phyloP scores from a whole-genome alignment of 2,329 filamentous ascomycete genomes.

The Salinomyces thailandicus region DNA sequence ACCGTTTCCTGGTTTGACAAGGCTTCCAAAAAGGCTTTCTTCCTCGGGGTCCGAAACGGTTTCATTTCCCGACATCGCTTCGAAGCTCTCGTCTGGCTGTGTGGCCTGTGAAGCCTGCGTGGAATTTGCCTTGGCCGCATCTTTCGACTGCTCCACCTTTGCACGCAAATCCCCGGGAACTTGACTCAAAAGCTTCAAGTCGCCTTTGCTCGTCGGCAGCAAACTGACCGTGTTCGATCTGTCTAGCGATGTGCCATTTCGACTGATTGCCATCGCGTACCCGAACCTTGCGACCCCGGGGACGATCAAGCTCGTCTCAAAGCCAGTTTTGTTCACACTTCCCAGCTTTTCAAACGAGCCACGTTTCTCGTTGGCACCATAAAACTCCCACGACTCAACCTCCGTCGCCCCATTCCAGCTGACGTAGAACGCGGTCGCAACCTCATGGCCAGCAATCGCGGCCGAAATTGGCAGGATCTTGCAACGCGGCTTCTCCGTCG shows the following conservation, averaged over 20 bases:
- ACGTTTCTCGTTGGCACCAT: neutral
- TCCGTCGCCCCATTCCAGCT: constrained; percentile 5
- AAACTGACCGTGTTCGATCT: neutral
- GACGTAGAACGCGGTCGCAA: constrained; percentile 2
- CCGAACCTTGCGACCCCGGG: neutral
- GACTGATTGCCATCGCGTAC: neutral
- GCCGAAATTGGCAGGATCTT: neutral
- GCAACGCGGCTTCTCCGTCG: neutral
- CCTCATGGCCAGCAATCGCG: neutral
- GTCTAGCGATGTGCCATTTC: neutral
- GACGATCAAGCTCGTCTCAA: constrained; percentile 30
- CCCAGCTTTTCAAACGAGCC: constrained; percentile 28
- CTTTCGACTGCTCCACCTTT: neutral
- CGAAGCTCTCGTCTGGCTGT: too few relatives aligned
- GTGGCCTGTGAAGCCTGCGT: too few relatives aligned
- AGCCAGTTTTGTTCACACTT: constrained; percentile 31
- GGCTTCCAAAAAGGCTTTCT: too few relatives aligned
- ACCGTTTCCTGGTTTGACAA: too few relatives aligned
- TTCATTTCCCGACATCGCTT: too few relatives aligned
- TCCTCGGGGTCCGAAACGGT: too few relatives aligned
- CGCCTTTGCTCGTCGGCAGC: neutral
- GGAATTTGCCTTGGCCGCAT: neutral
- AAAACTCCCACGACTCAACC: neutral
- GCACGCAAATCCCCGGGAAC: neutral
- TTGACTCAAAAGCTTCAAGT: neutral